Conservation (phyloP, 2,329 filamentous ascomycete genomes). For the Aschersonia sp. region DNA sequence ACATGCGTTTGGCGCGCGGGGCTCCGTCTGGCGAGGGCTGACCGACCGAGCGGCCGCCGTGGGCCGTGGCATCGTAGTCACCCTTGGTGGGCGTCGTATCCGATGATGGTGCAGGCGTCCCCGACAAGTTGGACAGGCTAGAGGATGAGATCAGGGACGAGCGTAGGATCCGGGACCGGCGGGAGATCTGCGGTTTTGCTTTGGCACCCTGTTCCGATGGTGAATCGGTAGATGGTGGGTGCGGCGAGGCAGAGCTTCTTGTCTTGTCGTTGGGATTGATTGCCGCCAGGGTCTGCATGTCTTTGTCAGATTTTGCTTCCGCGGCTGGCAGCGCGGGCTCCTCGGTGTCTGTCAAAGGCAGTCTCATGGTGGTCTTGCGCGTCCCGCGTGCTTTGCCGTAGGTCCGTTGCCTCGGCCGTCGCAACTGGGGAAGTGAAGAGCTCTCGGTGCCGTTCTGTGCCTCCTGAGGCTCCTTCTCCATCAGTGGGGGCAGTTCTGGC, state of each 20-base stretch:
- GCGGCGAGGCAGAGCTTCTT: too few relatives aligned
- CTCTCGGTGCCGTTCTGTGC: constrained; percentile 9
- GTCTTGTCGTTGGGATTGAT: too few relatives aligned
- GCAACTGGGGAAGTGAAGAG: constrained; percentile 13
- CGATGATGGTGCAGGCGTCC: constrained; percentile 22
- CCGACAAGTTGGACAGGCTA: constrained; percentile 23
- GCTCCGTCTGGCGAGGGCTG: background rate
- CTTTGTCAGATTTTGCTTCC: background rate
- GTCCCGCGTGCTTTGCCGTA: background rate
- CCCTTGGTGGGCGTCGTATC: constrained; percentile 19
- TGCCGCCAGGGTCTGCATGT: too few relatives aligned
- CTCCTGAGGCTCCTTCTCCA: constrained; percentile 9
- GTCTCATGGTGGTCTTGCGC: too few relatives aligned
- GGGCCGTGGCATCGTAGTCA: background rate
- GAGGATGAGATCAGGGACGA: constrained; percentile 15
- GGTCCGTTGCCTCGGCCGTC: constrained; percentile 4
- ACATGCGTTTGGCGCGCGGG: background rate
- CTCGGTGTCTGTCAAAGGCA: background rate
- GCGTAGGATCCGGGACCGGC: constrained; percentile 5
- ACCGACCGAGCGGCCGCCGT: background rate
- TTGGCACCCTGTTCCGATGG: constrained; percentile 5
- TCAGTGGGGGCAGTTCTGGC: constrained; percentile 19
- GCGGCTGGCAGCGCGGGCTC: background rate
- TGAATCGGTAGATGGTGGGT: background rate
- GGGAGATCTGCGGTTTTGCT: constrained; percentile 10